A percentile compares a stretch with the other conserved stretches of the same genome.
Evolutionary conservation across 257 asterid genomes (phyloP).

Genomic region (Nicotiana noctiflora): DNA sequence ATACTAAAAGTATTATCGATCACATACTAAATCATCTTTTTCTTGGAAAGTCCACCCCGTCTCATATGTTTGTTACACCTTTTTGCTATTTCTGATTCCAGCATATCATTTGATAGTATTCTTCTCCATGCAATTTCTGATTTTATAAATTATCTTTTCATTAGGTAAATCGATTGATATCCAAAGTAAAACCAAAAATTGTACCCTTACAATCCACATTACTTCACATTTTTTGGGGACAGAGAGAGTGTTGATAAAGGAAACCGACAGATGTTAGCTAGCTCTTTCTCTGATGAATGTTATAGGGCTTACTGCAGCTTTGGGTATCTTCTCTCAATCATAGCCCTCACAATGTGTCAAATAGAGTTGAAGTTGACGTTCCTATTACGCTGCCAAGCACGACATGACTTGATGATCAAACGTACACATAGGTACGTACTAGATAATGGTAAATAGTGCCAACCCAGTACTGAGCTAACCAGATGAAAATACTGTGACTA

Average conservation of each 20-base stretch:
- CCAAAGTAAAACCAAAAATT: not conserved
- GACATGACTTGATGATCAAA: no score
- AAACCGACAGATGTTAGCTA: no score
- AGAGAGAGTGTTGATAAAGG: no score
- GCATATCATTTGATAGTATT: not conserved
- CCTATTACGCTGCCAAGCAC: no score
- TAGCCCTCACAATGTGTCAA: no score
- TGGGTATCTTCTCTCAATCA: no score
- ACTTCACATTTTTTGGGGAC: not conserved
- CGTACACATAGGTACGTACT: no score
- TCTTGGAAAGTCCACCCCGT: not conserved
- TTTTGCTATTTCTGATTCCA: not conserved
- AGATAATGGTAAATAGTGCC: no score
- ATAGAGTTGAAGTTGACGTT: no score
- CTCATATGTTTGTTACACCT: constrained; percentile 14
- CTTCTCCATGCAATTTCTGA: not conserved
- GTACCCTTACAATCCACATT: not conserved
- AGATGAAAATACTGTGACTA: not conserved
- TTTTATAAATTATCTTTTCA: not conserved
- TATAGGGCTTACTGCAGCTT: no score
- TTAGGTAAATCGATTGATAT: not conserved
- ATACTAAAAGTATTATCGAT: not conserved
- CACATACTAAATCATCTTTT: not conserved
- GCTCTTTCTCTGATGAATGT: no score
- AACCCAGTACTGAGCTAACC: no score